Percentiles rank a stretch among this genome's conserved stretches.
Conservation (phyloP, 208 protist genomes). For the Herpetomonas samuelpessoai region DNA sequence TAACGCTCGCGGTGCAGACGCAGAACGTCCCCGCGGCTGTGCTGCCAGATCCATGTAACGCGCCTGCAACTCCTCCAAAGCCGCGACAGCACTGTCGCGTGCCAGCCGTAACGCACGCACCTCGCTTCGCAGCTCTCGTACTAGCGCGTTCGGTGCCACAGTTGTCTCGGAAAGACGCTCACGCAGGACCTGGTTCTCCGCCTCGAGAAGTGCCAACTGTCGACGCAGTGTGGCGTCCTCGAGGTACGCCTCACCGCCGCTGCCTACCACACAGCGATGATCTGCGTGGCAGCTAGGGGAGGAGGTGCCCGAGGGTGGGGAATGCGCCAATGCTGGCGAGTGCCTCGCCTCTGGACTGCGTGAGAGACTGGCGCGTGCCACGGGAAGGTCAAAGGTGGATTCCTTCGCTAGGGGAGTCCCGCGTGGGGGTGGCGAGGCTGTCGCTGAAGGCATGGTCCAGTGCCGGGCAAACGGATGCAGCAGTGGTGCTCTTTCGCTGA, state of each 20-base stretch:
- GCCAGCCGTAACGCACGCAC: constrained; percentile 10
- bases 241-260: too few relatives aligned
- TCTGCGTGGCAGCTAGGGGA: not conserved
- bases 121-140: not conserved
- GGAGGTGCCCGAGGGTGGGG: not conserved
- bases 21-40: not conserved
- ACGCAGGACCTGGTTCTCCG: constrained; percentile 12
- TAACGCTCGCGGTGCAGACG: too few relatives aligned
- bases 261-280: too few relatives aligned
- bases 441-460: too few relatives aligned
- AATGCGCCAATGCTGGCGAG: too few relatives aligned
- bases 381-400: not conserved
- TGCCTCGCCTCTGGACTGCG: not conserved
- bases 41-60: not conserved
- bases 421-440: too few relatives aligned
- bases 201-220: constrained; percentile 1
- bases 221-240: not conserved
- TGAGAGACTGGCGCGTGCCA: not conserved
- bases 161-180: not conserved
- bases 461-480: too few relatives aligned
- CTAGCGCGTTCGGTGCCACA: not conserved
- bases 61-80: constrained; percentile 9
- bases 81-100: constrained; percentile 28
- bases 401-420: too few relatives aligned
- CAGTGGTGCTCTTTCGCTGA: too few relatives aligned